Evolutionary conservation across 1,139 yeast genomes (phyloP), one percentile per base, ranked within the genome.

Genomic region (Neolecta irregularis): DNA sequence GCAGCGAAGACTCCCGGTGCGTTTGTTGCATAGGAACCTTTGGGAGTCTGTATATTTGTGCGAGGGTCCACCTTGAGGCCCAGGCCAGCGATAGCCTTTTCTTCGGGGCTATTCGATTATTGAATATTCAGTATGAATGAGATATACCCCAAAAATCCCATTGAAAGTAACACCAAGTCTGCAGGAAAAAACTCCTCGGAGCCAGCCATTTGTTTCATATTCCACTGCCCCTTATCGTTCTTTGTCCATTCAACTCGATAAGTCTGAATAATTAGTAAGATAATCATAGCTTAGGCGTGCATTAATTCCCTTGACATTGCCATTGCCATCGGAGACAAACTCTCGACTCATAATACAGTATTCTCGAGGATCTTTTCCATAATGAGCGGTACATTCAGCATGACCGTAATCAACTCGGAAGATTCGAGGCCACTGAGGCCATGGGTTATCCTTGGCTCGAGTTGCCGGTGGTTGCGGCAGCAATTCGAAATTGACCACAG

Each of bases 381-480:
- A 88, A 57, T 83, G 95, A 37, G 81, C 77, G 43, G 80, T 69
- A 37, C 88, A 96, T 60, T 88, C 98, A 46, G 91, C 69, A 61
- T 88, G 98, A 50, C 98, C 98, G 54, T 88, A 88, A 62, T 88
- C 98, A 42, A 88, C 93, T 55, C 96, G 73, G 76, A 88, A 85
- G 52, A 88, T 72, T 58, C 94, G 72, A 48, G 98, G 96, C 96
- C 96, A 88, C 62, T 88, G 98, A 39, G 98, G 98, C 98, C 98
- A 88, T 60, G 98, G 98, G 60, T 88, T 88, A 61, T 88, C 95
- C 61, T 74, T 78, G 39, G 88, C 79, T 58, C 96, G 74, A 41
- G 71, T 67, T 26, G 68, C 66, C 33, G 95, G 83, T 44, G 98
- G 98, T 52, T 75, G 73, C 43, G 98, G 98, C 51, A 88, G 66